Base-by-base conservation (phyloP, 2,329 filamentous ascomycete genomes). In the Ophiostoma novo-ulmi region DNA sequence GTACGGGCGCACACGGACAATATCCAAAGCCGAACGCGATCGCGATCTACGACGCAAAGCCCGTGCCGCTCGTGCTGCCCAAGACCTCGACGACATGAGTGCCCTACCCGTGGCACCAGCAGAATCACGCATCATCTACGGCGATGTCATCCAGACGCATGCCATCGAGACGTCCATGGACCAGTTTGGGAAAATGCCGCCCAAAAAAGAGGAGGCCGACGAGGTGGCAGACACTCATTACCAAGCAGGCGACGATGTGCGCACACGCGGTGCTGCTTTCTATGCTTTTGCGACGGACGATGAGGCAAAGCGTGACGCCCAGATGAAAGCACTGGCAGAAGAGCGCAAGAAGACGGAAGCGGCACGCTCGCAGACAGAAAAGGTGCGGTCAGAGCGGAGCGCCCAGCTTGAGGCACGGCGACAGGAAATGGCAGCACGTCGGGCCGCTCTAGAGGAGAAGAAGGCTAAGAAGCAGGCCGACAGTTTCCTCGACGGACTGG, bases 201-300 rank as follows among this genome's bases (percentile, higher is more conserved):
- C 70, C 85, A 35, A 39, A 1, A 38, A 22, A 93, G 5, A 55
- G 22, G 64, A 22, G 55, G 31, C 35, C 17, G 67, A 70, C 44
- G 41, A 36, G 3, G 68, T 13, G n/a, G 14, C n/a, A 7, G 20
- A 44, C 20, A 84, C 85, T 76, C 94, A 98, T 80, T 99, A 98
- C 80, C 91, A 97, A 78, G 92, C 92, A 1, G 86, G 87, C 72
- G 85, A 85, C 72, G 95, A 99, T 84, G 88, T 97, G 67, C 85
- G 95, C 72, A 92, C 88, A 64, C 94, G 95, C 76, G 95, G 95
- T 4, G 92, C 91, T 0, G 95, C 92, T 0, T 99, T 98, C 80
- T 97, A 93, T 81, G 89, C 91, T 71, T 98, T 99, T 78, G 92
- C 90, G 71, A 87, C 86, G 74, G 91, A 96, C 78, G 88, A 97